Conservation (phyloP, 306 rosid species). For the Quercus cerris region DNA sequence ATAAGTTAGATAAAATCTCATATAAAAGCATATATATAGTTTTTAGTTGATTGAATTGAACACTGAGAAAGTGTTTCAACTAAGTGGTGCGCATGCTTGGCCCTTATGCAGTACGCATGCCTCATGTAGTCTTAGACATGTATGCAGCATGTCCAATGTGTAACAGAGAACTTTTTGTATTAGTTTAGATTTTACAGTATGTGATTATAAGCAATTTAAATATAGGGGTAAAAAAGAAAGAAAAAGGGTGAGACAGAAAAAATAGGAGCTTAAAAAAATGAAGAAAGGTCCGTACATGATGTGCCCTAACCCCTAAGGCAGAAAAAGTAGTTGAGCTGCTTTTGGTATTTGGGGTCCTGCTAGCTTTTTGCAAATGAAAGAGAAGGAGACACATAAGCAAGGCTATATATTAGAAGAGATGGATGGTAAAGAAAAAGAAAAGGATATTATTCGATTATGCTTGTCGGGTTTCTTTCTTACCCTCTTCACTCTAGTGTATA, state of each 20-base stretch:
- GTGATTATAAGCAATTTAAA: background rate
- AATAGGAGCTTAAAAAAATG: background rate
- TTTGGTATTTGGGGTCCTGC: conserved; percentile 13
- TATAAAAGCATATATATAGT: background rate
- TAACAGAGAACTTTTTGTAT: too few relatives aligned
- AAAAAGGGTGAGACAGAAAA: background rate
- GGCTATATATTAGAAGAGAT: conserved; percentile 4
- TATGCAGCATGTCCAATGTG: too few relatives aligned
- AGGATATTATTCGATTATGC: conserved; percentile 44
- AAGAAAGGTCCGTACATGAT: conserved; percentile 16
- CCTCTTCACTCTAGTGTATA: too few relatives aligned
- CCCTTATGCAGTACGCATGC: background rate
- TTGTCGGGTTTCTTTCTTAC: conserved; percentile 29
- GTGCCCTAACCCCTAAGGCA: conserved; percentile 15
- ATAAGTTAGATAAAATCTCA: background rate
- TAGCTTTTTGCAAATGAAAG: conserved; percentile 15
- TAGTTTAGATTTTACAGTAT: too few relatives aligned
- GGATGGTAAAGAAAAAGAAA: conserved; percentile 22
- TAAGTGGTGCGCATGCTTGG: conserved; percentile 21
- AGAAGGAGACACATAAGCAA: conserved; percentile 4
- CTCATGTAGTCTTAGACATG: too few relatives aligned
- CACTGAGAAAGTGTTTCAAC: background rate
- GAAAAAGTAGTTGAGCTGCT: conserved; percentile 16
- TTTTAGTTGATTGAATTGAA: background rate
- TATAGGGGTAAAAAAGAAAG: background rate